Evolutionary conservation across 2,329 filamentous ascomycete genomes (phyloP).

Genomic region (Cercospora brassicicola): DNA sequence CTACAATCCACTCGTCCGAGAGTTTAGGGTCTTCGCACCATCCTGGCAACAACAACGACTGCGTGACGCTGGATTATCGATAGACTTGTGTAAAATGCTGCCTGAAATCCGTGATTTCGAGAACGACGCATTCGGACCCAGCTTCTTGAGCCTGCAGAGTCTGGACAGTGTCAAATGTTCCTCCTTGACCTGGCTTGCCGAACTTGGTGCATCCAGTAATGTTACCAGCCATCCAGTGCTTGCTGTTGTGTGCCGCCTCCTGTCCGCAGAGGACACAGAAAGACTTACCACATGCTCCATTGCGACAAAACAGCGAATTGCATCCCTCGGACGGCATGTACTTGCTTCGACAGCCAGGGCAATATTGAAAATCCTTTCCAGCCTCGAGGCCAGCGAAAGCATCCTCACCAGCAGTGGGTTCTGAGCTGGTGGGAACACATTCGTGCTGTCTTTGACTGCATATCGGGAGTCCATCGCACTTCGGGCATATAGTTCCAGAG

Average conservation of each 20-base stretch:
- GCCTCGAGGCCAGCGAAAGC: neutral
- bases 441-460: neutral
- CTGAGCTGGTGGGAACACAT: neutral
- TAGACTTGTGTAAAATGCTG: neutral
- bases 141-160: neutral
- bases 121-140: neutral
- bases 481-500: neutral
- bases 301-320: neutral
- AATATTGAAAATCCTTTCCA: neutral
- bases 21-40: neutral
- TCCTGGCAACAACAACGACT: neutral
- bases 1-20: neutral
- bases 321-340: neutral
- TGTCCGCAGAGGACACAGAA: slow-evolving; percentile 10
- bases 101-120: neutral
- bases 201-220: neutral
- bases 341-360: neutral
- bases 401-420: neutral
- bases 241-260: slow-evolving; percentile 1
- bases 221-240: neutral
- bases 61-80: neutral
- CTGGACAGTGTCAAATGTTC: neutral
- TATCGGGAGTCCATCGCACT: neutral
- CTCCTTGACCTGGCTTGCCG: neutral
- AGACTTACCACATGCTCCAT: neutral